These are phyloP conservation scores for Talaromyces liani DNA, from an alignment of 495 filamentous ascomycete species.

Conservation along the genomic window DNA sequence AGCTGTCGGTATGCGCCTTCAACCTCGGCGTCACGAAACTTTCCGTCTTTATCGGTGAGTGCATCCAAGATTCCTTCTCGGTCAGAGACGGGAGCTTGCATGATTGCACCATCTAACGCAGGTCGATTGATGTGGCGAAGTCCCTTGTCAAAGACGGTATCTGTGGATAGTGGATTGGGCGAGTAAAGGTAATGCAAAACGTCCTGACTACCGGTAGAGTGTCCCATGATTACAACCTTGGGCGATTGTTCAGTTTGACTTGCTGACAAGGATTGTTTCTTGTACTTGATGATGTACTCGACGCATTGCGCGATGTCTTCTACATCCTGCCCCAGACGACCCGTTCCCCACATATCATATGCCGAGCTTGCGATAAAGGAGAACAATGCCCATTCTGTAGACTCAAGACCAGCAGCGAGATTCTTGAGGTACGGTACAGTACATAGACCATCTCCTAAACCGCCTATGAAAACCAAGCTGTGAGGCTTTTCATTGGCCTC, in stretches of 20 bases:
- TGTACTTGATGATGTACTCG: slow-evolving; percentile 53
- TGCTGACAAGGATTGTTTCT: slow-evolving; percentile 12
- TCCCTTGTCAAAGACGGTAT: slow-evolving; percentile 14
- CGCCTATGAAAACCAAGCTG: slow-evolving; percentile 76
- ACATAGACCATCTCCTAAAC: slow-evolving; percentile 72
- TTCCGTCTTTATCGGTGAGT: slow-evolving; percentile 12
- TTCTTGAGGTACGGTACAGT: slow-evolving; percentile 54
- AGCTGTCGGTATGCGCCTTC: slow-evolving; percentile 40
- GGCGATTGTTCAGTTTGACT: slow-evolving; percentile 17
- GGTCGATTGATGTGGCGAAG: slow-evolving; percentile 25
- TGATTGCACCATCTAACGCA: slow-evolving; percentile 65
- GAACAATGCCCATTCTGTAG: slow-evolving; percentile 54
- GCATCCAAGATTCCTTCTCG: slow-evolving; percentile 51
- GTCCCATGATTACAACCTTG: slow-evolving; percentile 81
- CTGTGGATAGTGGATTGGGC: slow-evolving; percentile 21
- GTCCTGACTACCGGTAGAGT: slow-evolving; percentile 85
- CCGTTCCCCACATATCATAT: slow-evolving; percentile 67
- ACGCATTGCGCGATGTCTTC: slow-evolving; percentile 66
- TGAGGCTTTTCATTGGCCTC: slow-evolving; percentile 38
- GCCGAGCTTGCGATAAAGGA: slow-evolving; percentile 54
- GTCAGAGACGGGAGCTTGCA: slow-evolving; percentile 78
- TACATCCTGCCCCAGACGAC: slow-evolving; percentile 61
- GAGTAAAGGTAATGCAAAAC: slow-evolving; percentile 65
- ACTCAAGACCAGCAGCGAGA: slow-evolving; percentile 50
- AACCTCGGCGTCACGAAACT: slow-evolving; percentile 14